These are phyloP conservation scores for Candida quercuum DNA, from an alignment of 805 yeast species.

Conservation along the genomic window DNA sequence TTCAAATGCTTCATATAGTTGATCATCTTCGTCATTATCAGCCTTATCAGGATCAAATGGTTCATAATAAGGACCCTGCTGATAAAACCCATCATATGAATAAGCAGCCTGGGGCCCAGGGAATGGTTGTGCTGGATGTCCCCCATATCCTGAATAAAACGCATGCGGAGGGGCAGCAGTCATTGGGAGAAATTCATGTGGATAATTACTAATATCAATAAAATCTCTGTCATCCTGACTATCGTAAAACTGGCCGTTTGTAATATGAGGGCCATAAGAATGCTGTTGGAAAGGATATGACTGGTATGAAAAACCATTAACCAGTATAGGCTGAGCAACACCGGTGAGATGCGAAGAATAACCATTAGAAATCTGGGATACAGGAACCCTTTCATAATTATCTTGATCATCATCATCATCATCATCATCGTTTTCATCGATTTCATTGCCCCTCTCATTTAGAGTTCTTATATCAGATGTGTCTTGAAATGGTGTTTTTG, in stretches of 20 bases:
- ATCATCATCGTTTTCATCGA: conserved; percentile 3
- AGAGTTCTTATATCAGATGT: conserved; percentile 10
- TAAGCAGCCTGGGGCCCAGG: conserved; percentile 1
- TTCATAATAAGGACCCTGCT: conserved; percentile 2
- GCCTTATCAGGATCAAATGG: conserved; percentile 2
- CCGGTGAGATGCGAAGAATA: conserved; percentile 1
- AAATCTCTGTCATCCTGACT: conserved; percentile 12
- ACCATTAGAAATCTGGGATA: not conserved
- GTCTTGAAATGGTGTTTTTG: conserved; percentile 30
- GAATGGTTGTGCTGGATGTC: not conserved
- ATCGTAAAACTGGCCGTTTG: conserved; percentile 25
- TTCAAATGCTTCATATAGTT: conserved; percentile 8
- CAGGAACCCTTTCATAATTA: not conserved
- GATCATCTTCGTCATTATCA: conserved; percentile 10
- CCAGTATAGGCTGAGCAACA: not conserved
- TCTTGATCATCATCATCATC: conserved; percentile 1
- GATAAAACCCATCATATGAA: conserved; percentile 4
- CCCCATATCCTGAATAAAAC: not conserved
- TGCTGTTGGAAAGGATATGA: conserved; percentile 1
- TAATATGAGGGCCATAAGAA: conserved; percentile 11
- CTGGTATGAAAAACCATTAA: not conserved
- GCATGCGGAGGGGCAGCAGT: not conserved
- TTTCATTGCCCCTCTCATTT: not conserved
- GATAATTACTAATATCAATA: conserved; percentile 1
- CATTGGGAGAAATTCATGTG: conserved; percentile 2